These are phyloP conservation scores for Colletotrichum orbiculare DNA, from an alignment of 2,329 filamentous ascomycete genomes.

Conservation along the genomic window DNA sequence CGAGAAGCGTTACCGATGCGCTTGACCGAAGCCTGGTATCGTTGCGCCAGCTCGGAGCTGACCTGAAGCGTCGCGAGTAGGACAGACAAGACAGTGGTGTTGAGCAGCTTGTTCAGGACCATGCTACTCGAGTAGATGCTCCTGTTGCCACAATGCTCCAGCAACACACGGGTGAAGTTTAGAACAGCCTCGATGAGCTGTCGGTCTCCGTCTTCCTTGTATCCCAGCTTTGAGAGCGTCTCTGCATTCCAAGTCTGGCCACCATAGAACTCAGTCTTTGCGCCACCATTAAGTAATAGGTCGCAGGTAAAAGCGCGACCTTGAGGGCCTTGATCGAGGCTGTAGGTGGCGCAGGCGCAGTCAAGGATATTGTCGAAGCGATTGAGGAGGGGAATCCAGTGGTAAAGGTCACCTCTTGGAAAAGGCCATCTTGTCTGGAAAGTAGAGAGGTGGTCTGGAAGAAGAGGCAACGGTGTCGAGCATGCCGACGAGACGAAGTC, in stretches of 20 bases:
- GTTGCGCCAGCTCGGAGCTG: constrained; percentile 86
- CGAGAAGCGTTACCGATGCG: constrained; percentile 73
- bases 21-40: constrained; percentile 91
- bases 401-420: constrained; percentile 93
- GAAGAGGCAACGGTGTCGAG: constrained; percentile 75
- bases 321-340: constrained; percentile 83
- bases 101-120: constrained; percentile 87
- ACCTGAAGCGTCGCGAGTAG: constrained; percentile 83
- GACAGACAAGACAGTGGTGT: constrained; percentile 84
- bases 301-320: constrained; percentile 77
- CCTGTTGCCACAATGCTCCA: constrained; percentile 96
- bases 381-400: constrained; percentile 96
- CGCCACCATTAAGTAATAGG: constrained; percentile 70
- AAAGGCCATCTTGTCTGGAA: constrained; percentile 96
- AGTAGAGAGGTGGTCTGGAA: constrained; percentile 79
- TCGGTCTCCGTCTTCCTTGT: constrained; percentile 80
- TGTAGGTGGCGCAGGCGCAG: constrained; percentile 82
- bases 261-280: constrained; percentile 61
- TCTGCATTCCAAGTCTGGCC: constrained; percentile 58
- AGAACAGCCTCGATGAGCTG: constrained; percentile 83
- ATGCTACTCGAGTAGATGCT: constrained; percentile 96
- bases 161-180: constrained; percentile 84
- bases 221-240: constrained; percentile 69
- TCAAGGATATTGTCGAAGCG: constrained; percentile 92
- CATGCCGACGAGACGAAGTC: constrained; percentile 80